Evolutionary conservation across 306 rosid species (phyloP).

Genomic region (Cucumis melo): DNA sequence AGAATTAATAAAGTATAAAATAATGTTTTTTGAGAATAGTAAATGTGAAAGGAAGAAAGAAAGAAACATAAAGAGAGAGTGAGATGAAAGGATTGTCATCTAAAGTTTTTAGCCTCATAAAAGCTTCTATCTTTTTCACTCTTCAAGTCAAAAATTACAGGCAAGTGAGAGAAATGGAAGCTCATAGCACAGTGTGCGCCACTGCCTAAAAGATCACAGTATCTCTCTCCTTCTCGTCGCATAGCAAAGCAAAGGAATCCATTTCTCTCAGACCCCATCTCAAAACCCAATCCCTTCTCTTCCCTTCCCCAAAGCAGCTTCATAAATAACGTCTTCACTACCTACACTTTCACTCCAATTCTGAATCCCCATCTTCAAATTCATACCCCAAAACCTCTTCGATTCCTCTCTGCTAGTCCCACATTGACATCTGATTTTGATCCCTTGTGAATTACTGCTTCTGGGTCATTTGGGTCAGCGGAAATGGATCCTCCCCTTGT

Average conservation of each 20-base stretch:
- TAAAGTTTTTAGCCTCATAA: background rate
- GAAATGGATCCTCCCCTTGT: conserved; percentile 69
- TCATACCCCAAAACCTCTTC: background rate
- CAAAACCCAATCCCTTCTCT: background rate
- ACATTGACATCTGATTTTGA: background rate
- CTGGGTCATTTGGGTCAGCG: conserved; percentile 14
- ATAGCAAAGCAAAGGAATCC: background rate
- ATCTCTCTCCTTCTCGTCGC: background rate
- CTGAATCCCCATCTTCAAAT: background rate
- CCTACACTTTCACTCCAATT: background rate
- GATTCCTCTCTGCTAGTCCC: background rate
- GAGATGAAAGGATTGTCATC: no score
- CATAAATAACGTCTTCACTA: background rate
- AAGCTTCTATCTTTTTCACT: background rate
- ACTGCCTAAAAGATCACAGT: background rate
- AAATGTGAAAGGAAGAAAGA: no score
- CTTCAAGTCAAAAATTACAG: background rate
- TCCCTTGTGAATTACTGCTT: background rate
- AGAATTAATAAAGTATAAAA: no score
- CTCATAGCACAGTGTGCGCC: background rate
- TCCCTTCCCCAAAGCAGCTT: background rate
- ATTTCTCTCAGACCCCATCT: background rate
- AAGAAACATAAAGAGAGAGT: no score
- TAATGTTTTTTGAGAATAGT: no score
- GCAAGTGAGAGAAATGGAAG: background rate